A percentile compares a stretch with the other conserved stretches of the same genome.
Conservation (phyloP, 1,284 basidiomycete genomes). For the Ceratobasidium papillatum region DNA sequence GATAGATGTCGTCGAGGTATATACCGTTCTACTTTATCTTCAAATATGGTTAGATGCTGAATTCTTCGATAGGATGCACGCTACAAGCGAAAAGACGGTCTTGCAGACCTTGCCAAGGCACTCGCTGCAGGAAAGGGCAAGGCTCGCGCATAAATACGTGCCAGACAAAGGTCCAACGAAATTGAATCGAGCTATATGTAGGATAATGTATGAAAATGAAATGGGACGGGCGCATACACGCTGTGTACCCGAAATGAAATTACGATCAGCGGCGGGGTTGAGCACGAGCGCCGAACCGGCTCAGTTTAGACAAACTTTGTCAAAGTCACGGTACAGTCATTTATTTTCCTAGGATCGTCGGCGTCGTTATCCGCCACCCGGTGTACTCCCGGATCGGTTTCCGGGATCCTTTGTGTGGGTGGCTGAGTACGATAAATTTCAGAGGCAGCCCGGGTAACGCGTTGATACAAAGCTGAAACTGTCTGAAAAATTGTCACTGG, state of each 20-base stretch:
- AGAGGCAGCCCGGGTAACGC: neutral
- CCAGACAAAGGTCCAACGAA: neutral
- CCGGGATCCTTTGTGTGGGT: neutral
- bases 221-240: conserved; percentile 6
- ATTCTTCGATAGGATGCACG: conserved; percentile 9
- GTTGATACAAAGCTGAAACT: neutral
- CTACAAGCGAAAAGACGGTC: conserved; percentile 36
- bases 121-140: conserved; percentile 33
- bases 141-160: conserved; percentile 6
- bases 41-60: neutral
- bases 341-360: neutral
- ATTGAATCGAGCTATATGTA: neutral
- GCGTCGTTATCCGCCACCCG: conserved; percentile 10
- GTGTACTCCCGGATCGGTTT: neutral
- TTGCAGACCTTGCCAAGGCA: conserved; percentile 21
- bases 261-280: conserved; percentile 22
- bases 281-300: conserved; percentile 1
- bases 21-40: neutral
- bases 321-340: neutral
- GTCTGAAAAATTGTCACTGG: too few species aligned
- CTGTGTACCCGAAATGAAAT: conserved; percentile 2
- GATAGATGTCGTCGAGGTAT: conserved; percentile 34
- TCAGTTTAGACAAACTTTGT: conserved; percentile 2
- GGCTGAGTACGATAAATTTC: neutral
- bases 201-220: conserved; percentile 1